These are phyloP conservation scores for Avena sativa DNA, from an alignment of 176 grass and related monocot species.

Conservation along the genomic window DNA sequence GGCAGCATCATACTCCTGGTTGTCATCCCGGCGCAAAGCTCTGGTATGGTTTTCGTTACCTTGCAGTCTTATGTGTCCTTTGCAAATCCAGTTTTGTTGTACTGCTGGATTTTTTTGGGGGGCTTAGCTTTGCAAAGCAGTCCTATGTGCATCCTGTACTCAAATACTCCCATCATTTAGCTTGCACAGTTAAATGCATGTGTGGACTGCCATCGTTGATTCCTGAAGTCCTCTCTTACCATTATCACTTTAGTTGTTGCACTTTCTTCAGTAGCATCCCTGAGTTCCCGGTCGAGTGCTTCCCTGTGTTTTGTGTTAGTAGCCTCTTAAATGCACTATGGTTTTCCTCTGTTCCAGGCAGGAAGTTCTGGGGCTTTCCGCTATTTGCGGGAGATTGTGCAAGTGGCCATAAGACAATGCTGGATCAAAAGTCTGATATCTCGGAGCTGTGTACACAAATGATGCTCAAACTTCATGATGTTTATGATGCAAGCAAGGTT, in stretches of 20 bases:
- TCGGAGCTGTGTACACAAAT: constrained; percentile 82
- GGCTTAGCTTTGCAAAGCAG: background rate
- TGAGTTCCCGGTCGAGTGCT: constrained; percentile 2
- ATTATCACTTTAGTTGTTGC: constrained; percentile 26
- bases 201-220: constrained; percentile 38
- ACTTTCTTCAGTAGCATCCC: constrained; percentile 22
- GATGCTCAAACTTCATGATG: constrained; percentile 71
- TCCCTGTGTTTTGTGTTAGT: constrained; percentile 17
- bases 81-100: constrained; percentile 10
- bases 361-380: constrained; percentile 94
- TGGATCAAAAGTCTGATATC: constrained; percentile 88
- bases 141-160: background rate
- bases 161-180: constrained; percentile 3
- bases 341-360: constrained; percentile 59
- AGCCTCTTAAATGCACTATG: constrained; percentile 21
- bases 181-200: constrained; percentile 27
- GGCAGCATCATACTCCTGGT: constrained; percentile 84
- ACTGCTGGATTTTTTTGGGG: constrained; percentile 8
- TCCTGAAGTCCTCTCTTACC: constrained; percentile 14
- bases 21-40: constrained; percentile 76
- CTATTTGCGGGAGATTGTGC: constrained; percentile 91
- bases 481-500: constrained; percentile 91
- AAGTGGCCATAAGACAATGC: constrained; percentile 80
- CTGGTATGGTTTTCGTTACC: constrained; percentile 61
- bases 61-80: constrained; percentile 30